Base-by-base conservation (phyloP, 1,139 yeast genomes). In the Blastobotrys elegans region DNA sequence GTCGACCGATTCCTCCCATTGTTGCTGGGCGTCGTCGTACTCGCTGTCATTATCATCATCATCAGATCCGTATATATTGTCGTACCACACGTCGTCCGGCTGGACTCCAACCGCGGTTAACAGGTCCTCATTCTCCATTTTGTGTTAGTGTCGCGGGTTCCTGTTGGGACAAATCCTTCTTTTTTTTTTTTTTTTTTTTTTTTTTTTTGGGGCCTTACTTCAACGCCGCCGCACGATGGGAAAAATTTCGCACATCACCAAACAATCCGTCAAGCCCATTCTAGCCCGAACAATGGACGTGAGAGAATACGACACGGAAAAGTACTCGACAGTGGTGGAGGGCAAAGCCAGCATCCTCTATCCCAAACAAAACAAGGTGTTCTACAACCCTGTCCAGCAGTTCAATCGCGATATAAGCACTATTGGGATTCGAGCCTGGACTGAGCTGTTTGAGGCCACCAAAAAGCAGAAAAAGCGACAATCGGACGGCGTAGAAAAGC, bases 381-480 rank as follows among this genome's bases (percentile, higher is more conserved):
- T 92, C 62, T 92, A 94, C 70, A 92, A 92, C 63, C 97, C 95
- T 4, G 86, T 92, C 51, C 99, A 92, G 67, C 97, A 90, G 66
- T 92, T 90, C 68, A 92, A 92, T 64, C 76, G 99, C 58, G 99
- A 92, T 64, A 69, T 92, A 46, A 85, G 96, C 53, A 84, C 87
- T 5, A 72, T 85, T 60, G 90, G 88, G 8, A 90, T 92, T 54
- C 77, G 82, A 50, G 95, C 97, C 1, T 92, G 95, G 90, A 75
- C 82, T 32, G 79, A 82, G 52, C 58, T 83, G 43, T 78, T 77
- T 52, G 67, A 64, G 46, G 66, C 60, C 53, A 43, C 47, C 36
- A 66, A 57, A 67, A 68, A 55, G 66, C 14, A 24, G 16, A 36
- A 40, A 16, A 38, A 68, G 44, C 55, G 60, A 42, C 56, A 30